phyloP scores from a whole-genome alignment of 495 filamentous ascomycete genomes.

The Penicillium parvum region DNA sequence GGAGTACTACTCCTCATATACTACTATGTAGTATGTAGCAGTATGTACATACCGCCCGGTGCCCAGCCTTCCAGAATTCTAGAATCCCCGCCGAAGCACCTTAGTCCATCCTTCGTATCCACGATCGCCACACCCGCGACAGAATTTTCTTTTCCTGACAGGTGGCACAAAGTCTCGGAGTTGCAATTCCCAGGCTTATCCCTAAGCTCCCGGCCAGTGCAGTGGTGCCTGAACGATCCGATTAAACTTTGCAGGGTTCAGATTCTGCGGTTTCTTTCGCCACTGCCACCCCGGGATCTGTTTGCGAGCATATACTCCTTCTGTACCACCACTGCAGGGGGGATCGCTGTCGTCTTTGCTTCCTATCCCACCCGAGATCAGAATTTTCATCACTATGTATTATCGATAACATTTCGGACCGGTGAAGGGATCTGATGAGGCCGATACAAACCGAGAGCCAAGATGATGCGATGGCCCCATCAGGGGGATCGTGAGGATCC shows the following conservation, averaged over 20 bases:
- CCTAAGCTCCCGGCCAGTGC: too few relatives aligned
- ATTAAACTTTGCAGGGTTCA: too few relatives aligned
- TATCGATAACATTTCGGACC: background rate
- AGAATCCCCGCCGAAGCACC: slow-evolving; percentile 23
- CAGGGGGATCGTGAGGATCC: background rate
- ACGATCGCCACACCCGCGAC: slow-evolving; percentile 16
- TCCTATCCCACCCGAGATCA: background rate
- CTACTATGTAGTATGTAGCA: background rate
- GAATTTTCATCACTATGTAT: background rate
- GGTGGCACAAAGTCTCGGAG: background rate
- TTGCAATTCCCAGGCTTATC: too few relatives aligned
- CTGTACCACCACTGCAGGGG: too few relatives aligned
- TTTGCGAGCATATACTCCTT: too few relatives aligned
- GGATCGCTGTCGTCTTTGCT: background rate
- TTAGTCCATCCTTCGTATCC: slow-evolving; percentile 11
- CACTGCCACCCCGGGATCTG: background rate
- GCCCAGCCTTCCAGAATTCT: slow-evolving; percentile 27
- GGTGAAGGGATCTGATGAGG: background rate
- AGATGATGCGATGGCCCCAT: background rate
- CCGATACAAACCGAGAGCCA: slow-evolving; percentile 19
- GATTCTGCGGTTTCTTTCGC: too few relatives aligned
- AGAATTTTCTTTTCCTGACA: background rate
- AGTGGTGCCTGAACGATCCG: too few relatives aligned
- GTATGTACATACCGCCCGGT: slow-evolving; percentile 1
- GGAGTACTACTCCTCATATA: too few relatives aligned